Evolutionary conservation across 176 grass and related monocot species (phyloP).

Genomic region (Poa annua): DNA sequence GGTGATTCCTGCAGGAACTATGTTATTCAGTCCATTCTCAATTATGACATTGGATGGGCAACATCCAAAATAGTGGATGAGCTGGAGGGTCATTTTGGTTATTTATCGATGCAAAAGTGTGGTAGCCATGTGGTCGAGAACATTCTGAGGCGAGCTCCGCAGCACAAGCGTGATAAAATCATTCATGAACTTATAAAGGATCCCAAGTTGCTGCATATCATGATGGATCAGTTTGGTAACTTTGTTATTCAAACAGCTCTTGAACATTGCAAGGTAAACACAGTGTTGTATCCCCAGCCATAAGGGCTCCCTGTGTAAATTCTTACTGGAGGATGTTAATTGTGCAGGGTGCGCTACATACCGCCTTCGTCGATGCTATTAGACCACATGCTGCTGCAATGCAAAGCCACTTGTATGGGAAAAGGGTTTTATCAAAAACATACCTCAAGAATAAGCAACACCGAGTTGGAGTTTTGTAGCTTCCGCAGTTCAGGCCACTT

Average conservation of each 20-base stretch:
- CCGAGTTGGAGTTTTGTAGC: constrained; percentile 25
- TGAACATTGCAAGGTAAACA: constrained; percentile 55
- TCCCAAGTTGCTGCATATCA: constrained; percentile 57
- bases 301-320: constrained; percentile 25
- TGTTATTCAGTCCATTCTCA: constrained; percentile 82
- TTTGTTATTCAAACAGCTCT: constrained; percentile 84
- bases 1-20: constrained; percentile 73
- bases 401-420: constrained; percentile 59
- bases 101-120: constrained; percentile 80
- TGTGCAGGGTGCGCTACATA: constrained; percentile 47
- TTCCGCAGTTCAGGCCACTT: background rate
- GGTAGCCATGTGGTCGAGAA: constrained; percentile 88
- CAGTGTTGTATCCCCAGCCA: background rate
- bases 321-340: constrained; percentile 29
- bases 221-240: constrained; percentile 66
- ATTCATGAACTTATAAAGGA: constrained; percentile 66
- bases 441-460: constrained; percentile 67
- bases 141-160: constrained; percentile 49
- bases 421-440: constrained; percentile 65
- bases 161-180: constrained; percentile 34
- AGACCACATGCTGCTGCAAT: constrained; percentile 45
- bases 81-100: constrained; percentile 50
- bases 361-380: constrained; percentile 57
- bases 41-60: constrained; percentile 56
- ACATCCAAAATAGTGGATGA: constrained; percentile 58